A percentile compares a stretch with the other conserved stretches of the same genome.
Conservation (phyloP, 2,329 filamentous ascomycete genomes). For the Alternaria consortialis region DNA sequence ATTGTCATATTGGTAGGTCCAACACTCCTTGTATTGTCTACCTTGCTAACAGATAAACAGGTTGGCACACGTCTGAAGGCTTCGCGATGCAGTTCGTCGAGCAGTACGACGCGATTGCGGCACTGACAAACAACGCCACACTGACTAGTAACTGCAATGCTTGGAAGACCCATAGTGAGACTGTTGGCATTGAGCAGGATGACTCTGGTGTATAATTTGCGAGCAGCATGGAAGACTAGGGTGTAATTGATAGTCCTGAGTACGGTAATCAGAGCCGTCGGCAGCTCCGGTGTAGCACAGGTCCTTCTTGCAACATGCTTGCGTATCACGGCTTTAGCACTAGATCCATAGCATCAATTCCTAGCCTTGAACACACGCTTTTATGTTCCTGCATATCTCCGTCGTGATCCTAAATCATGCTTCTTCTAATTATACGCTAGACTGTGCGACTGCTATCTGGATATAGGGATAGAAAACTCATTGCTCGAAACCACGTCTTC, state of each 20-base stretch:
- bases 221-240: not conserved
- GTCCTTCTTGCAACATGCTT: no score
- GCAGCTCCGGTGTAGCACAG: no score
- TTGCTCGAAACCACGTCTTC: not conserved
- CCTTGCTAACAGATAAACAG: not conserved
- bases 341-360: no score
- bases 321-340: no score
- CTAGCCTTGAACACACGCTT: no score
- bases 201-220: constrained; percentile 36
- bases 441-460: no score
- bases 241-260: no score
- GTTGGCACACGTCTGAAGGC: constrained; percentile 47
- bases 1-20: constrained; percentile 47
- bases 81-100: constrained; percentile 49
- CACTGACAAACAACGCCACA: constrained; percentile 19
- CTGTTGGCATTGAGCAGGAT: constrained; percentile 33
- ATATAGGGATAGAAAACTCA: no score
- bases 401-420: no score
- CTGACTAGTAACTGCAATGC: constrained; percentile 19
- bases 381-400: no score
- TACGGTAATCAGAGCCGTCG: no score
- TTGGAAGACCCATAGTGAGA: constrained; percentile 23
- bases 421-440: no score
- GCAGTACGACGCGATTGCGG: constrained; percentile 36
- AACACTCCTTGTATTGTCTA: not conserved